Base-by-base conservation (phyloP, 805 yeast species). In the Phaffomyces opuntiae region DNA sequence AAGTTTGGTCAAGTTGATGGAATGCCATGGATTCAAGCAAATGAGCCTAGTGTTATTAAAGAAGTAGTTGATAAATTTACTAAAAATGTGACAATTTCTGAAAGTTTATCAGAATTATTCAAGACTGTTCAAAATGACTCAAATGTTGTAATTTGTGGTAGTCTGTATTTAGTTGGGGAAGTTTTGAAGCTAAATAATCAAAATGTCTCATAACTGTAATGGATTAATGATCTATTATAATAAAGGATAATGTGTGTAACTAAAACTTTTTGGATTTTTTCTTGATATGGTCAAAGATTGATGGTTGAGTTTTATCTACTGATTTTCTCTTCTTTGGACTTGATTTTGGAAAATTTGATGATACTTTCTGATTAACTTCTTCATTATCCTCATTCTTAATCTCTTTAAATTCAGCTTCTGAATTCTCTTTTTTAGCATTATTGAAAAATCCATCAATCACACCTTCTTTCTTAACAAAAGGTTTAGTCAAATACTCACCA, bases 11-110 rank as follows among this genome's bases (percentile, higher is more conserved):
- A 66, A 1, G 91, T 95, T 0, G 90, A 83, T 13, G 83, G 87
- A 0, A 93, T 93, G 99, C 96, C 98, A 0, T 93, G 98, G 98
- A 80, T 93, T 6, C 56, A 69, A 37, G 66, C 90, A 1, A 70
- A 69, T 50, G 60, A 57, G 6, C 57, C 65, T 2, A 46, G 49
- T 2, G 61, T 54, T 5, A 47, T 65, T 17, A 51, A 55, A 29
- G n/a, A 49, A 1, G 52, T 53, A 19, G 53, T 62, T 1, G 24
- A 44, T 17, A 46, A 54, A 3, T 68, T 67, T 1, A 52, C 70
- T 3, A 16, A 49, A 4, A 55, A 65, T 31, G 66, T 69, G 1
- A 39, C 35, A 0, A 49, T 61, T 3, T 54, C 56, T 21, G 47
- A 57, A 0, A 51, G 61, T 11, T 34, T 71, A 11, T 48, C 51